Evolutionary conservation across 768 basidiomycete genomes (phyloP).

Genomic region (Epithele typhae): DNA sequence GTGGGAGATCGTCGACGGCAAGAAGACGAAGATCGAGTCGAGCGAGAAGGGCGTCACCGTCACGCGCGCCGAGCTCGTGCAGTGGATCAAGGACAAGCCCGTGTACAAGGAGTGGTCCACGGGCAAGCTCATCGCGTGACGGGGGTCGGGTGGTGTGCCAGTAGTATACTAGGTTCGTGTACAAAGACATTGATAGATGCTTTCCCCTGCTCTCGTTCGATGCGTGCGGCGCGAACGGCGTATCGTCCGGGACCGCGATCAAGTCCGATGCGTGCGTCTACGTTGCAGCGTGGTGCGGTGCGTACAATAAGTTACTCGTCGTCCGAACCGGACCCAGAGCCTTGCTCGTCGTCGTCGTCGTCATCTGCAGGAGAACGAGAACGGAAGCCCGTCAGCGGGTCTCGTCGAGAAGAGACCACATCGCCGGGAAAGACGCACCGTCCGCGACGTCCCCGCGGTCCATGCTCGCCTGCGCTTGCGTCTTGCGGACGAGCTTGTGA

Average conservation of each 20-base stretch:
- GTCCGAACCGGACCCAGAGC: constrained; percentile 24
- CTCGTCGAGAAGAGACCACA: not conserved
- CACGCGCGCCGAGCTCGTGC: constrained; percentile 28
- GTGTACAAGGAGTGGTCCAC: constrained; percentile 28
- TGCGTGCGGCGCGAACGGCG: too few relatives aligned
- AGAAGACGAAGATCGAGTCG: constrained; percentile 55
- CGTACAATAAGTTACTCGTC: constrained; percentile 20
- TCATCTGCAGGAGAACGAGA: constrained; percentile 21
- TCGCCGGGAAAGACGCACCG: constrained; percentile 34
- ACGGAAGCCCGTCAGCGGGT: too few relatives aligned
- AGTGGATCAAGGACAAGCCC: constrained; percentile 29
- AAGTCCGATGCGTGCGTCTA: not conserved
- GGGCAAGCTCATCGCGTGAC: constrained; percentile 24
- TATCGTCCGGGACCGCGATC: too few relatives aligned
- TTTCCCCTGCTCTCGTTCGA: not conserved
- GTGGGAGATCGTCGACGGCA: constrained; percentile 72
- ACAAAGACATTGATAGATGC: constrained; percentile 11
- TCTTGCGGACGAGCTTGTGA: constrained; percentile 45
- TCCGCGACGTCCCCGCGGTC: constrained; percentile 59
- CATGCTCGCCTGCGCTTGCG: constrained; percentile 47
- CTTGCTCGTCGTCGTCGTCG: constrained; percentile 26
- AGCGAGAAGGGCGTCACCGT: constrained; percentile 46
- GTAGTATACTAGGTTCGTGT: constrained; percentile 5
- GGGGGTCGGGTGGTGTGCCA: not conserved
- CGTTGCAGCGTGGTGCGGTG: not conserved